Percentiles rank a stretch among this genome's conserved stretches.
Evolutionary conservation across 2,329 filamentous ascomycete genomes (phyloP).

Genomic region (Cladosporium cucumerinum): DNA sequence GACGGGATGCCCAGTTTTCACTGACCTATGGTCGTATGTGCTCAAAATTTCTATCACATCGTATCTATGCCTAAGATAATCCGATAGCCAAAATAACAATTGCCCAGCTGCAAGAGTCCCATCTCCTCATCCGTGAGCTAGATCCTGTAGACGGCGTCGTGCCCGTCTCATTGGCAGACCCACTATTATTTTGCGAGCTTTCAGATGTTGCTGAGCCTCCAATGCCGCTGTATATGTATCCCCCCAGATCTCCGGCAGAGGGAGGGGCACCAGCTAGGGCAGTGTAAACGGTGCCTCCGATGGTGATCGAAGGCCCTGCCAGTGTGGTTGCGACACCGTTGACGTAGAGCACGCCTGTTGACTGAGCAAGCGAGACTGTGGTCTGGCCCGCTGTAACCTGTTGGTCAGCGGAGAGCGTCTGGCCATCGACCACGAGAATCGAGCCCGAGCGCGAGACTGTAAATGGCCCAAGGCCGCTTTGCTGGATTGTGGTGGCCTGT

Average conservation of each 20-base stretch:
- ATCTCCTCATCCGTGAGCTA: not conserved
- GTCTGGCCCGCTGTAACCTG: slow-evolving; percentile 19
- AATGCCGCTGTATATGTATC: slow-evolving; percentile 8
- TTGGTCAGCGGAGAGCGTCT: slow-evolving; percentile 38
- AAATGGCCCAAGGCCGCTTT: not conserved
- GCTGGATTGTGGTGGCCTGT: not conserved
- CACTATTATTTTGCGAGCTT: not conserved
- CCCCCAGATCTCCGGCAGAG: not conserved
- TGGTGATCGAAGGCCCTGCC: not conserved
- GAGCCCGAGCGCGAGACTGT: slow-evolving; percentile 7
- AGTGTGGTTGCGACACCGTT: not conserved
- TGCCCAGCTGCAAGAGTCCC: not conserved
- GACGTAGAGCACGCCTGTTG: not conserved
- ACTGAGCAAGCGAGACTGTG: not conserved
- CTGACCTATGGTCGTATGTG: not conserved
- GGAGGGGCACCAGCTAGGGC: not conserved
- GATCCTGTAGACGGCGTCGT: not conserved
- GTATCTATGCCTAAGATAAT: not conserved
- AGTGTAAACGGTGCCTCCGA: slow-evolving; percentile 1
- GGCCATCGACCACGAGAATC: slow-evolving; percentile 28
- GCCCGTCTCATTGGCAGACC: not conserved
- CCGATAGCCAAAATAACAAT: not conserved
- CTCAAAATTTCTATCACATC: rapidly evolving
- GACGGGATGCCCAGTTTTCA: not conserved
- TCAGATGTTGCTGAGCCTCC: not conserved